Conservation (phyloP, 129 eudicot species). For the Smallanthus sonchifolius region DNA sequence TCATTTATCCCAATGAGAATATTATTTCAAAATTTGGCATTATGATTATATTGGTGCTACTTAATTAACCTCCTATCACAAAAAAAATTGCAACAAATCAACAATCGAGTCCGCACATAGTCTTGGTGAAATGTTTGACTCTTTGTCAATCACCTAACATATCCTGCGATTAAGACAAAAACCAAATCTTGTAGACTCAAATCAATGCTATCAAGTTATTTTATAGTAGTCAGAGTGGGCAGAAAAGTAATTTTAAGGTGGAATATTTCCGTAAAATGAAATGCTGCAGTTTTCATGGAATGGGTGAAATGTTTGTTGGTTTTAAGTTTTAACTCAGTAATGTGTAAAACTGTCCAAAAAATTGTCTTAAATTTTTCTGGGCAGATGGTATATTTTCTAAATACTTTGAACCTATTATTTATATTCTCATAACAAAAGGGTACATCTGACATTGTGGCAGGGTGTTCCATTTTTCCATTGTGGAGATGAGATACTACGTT, state of each 20-base stretch:
- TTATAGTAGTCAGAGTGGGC: background rate
- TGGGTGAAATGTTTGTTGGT: background rate
- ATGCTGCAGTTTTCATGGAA: too few relatives aligned
- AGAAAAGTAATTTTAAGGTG: background rate
- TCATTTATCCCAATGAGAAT: background rate
- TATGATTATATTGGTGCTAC: background rate
- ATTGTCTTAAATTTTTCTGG: background rate
- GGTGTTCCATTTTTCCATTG: conserved; percentile 93
- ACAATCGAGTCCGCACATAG: too few relatives aligned
- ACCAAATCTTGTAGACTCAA: background rate
- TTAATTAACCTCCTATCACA: too few relatives aligned
- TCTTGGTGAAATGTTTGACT: too few relatives aligned
- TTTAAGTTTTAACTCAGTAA: background rate
- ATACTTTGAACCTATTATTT: background rate
- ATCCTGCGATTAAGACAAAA: background rate
- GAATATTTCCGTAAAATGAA: background rate
- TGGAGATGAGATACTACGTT: conserved; percentile 94
- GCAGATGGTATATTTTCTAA: background rate
- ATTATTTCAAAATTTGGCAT: background rate
- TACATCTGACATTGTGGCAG: conserved; percentile 31
- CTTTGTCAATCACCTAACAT: too few relatives aligned
- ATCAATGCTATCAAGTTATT: background rate
- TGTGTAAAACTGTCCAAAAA: background rate
- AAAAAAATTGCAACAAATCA: too few relatives aligned
- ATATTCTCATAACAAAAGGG: background rate